Conservation (phyloP, 768 basidiomycete genomes). For the Boletus huronensis region DNA sequence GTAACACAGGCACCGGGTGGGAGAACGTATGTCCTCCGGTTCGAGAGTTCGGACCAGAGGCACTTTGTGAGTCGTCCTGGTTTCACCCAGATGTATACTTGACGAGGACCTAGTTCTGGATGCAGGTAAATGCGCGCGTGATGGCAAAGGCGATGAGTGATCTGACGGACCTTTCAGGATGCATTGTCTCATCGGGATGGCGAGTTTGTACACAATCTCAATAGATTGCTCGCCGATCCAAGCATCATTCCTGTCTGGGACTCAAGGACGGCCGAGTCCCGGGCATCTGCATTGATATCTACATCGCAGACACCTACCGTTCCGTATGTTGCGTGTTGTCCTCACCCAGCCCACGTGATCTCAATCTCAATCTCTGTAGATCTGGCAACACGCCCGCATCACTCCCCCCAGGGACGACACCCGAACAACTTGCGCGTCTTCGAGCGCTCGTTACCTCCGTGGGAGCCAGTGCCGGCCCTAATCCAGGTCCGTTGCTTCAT, state of each 20-base stretch:
- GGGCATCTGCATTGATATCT: slow-evolving; percentile 47
- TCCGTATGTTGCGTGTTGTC: slow-evolving; percentile 14
- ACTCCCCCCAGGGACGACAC: slow-evolving; percentile 33
- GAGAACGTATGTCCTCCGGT: slow-evolving; percentile 84
- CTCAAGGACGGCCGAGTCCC: slow-evolving; percentile 34
- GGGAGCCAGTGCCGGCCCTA: slow-evolving; percentile 31
- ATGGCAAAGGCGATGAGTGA: not conserved
- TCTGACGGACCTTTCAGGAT: slow-evolving; percentile 43
- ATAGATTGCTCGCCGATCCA: slow-evolving; percentile 65
- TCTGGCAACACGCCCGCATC: slow-evolving; percentile 6
- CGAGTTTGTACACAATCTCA: slow-evolving; percentile 71
- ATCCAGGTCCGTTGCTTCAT: slow-evolving; percentile 10
- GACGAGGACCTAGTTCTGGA: slow-evolving; percentile 62
- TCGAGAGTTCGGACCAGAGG: slow-evolving; percentile 83
- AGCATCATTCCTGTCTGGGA: slow-evolving; percentile 61
- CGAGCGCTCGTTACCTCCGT: slow-evolving; percentile 50
- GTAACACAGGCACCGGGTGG: slow-evolving; percentile 64
- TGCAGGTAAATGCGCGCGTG: slow-evolving; percentile 58
- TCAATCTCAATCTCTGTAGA: not conserved
- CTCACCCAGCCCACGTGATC: not conserved
- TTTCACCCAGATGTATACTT: not conserved
- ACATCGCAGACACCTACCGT: slow-evolving; percentile 34
- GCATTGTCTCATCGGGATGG: slow-evolving; percentile 62
- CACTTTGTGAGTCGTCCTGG: slow-evolving; percentile 71
- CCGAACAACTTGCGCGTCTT: slow-evolving; percentile 67